phyloP scores from a whole-genome alignment of 169 alveolate species.

The Cryptosporidium muris region DNA sequence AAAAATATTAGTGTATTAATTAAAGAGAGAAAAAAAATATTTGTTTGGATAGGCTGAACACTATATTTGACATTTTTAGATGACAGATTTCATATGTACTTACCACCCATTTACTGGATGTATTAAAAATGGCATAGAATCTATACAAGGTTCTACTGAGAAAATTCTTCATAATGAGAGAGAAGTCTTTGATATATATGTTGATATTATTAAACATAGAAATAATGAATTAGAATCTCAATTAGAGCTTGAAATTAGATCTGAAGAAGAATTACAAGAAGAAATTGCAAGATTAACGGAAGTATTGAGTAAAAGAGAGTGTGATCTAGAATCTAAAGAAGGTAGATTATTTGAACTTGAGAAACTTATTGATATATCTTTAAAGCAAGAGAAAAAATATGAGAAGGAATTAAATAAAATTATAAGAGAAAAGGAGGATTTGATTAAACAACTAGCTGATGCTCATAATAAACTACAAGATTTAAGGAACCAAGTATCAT shows the following conservation, averaged over 20 bases:
- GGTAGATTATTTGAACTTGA: conserved; percentile 45
- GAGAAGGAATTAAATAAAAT: conserved; percentile 22
- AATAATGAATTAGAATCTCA: conserved; percentile 5
- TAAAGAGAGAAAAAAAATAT: neutral
- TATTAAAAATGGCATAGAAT: conserved; percentile 14
- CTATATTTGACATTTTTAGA: too few relatives aligned
- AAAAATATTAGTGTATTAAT: too few relatives aligned
- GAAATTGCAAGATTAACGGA: conserved; percentile 64
- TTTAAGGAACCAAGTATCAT: neutral
- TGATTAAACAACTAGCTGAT: conserved; percentile 14
- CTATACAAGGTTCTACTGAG: conserved; percentile 36
- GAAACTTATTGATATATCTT: neutral
- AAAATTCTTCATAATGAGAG: conserved; percentile 41
- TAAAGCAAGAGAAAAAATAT: conserved; percentile 1
- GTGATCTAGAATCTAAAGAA: conserved; percentile 56
- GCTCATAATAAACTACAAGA: conserved; percentile 8
- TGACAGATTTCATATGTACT: neutral
- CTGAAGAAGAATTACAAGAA: conserved; percentile 9
- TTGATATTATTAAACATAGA: conserved; percentile 25
- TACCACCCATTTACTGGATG: conserved; percentile 1
- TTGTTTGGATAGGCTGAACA: neutral
- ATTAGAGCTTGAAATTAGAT: conserved; percentile 5
- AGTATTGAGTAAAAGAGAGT: conserved; percentile 37
- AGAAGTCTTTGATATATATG: conserved; percentile 29
- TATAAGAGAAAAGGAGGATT: conserved; percentile 12